These are phyloP conservation scores for Pleurostoma richardsiae DNA, from an alignment of 2,329 filamentous ascomycete genomes.

Conservation along the genomic window DNA sequence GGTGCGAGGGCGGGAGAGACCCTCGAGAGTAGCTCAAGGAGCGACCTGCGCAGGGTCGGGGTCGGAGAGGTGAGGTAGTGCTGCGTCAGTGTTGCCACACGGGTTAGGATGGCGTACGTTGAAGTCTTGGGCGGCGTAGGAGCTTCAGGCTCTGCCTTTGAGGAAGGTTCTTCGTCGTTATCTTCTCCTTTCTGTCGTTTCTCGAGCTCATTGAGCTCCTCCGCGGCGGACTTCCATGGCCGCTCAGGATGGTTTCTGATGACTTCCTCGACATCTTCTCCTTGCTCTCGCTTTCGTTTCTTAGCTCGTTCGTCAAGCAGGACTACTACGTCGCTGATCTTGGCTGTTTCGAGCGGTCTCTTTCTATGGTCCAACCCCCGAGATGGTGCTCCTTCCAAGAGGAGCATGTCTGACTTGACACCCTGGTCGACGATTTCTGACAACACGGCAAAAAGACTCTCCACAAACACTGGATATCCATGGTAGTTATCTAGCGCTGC, in stretches of 20 bases:
- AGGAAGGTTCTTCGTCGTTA: slow-evolving; percentile 26
- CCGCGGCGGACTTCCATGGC: slow-evolving; percentile 25
- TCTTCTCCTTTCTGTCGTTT: slow-evolving; percentile 19
- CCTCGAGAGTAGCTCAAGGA: slow-evolving; percentile 72
- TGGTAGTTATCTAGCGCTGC: slow-evolving; percentile 92
- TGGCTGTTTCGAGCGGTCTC: slow-evolving; percentile 19
- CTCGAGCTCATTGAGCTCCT: slow-evolving; percentile 22
- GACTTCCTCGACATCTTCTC: slow-evolving; percentile 23
- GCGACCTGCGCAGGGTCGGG: slow-evolving; percentile 68
- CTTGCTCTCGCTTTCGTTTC: slow-evolving; percentile 30
- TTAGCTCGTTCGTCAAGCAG: slow-evolving; percentile 60
- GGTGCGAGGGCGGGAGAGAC: slow-evolving; percentile 66
- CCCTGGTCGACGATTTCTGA: slow-evolving; percentile 81
- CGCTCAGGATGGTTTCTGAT: slow-evolving; percentile 24
- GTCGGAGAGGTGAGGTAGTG: slow-evolving; percentile 87
- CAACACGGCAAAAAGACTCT: slow-evolving; percentile 77
- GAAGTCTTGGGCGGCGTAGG: slow-evolving; percentile 64
- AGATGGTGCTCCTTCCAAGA: slow-evolving; percentile 35
- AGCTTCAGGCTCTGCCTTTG: slow-evolving; percentile 20
- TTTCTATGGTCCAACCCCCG: slow-evolving; percentile 37
- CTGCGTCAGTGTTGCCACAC: slow-evolving; percentile 79
- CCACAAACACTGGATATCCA: slow-evolving; percentile 81
- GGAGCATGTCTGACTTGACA: slow-evolving; percentile 49
- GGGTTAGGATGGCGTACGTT: slow-evolving; percentile 74
- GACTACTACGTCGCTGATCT: slow-evolving; percentile 40